Evolutionary conservation across 768 basidiomycete species (phyloP).

Genomic region (Panaeolus papilionaceus): DNA sequence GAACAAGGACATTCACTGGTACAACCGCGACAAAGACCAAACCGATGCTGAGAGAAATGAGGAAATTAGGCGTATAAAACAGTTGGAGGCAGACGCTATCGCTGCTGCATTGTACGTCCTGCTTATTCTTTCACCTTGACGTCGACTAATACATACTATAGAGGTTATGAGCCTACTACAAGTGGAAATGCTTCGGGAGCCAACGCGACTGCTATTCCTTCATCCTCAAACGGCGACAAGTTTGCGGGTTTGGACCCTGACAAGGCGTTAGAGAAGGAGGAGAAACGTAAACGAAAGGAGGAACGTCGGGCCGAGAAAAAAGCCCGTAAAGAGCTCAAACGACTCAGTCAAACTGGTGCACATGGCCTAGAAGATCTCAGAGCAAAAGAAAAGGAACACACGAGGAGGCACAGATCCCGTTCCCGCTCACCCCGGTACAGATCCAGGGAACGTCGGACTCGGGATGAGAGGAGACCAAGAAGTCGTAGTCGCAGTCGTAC

Average conservation of each 20-base stretch:
- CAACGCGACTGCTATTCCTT: conserved; percentile 31
- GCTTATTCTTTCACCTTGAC: neutral
- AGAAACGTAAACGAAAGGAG: conserved; percentile 52
- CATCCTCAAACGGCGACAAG: conserved; percentile 28
- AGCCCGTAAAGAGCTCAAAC: conserved; percentile 57
- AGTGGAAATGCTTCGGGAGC: conserved; percentile 28
- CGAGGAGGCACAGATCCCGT: conserved; percentile 28
- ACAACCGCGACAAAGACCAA: conserved; percentile 65
- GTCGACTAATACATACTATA: conserved; percentile 34
- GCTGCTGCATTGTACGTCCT: conserved; percentile 73
- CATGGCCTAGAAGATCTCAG: conserved; percentile 30
- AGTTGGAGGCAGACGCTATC: conserved; percentile 89
- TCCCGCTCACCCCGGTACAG: conserved; percentile 35
- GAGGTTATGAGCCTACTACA: conserved; percentile 72
- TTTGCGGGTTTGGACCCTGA: conserved; percentile 33
- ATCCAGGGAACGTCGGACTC: conserved; percentile 35
- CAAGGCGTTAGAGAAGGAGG: conserved; percentile 42
- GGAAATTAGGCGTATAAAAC: conserved; percentile 85
- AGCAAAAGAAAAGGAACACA: conserved; percentile 24
- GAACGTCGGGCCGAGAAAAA: conserved; percentile 64
- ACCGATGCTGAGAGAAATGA: conserved; percentile 58
- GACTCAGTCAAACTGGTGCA: conserved; percentile 39
- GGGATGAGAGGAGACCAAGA: conserved; percentile 26
- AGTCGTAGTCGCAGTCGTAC: conserved; percentile 37
- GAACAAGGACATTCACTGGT: conserved; percentile 98